Base-by-base conservation (phyloP, 23 red algal species). In the Gracilaria gracilis region DNA sequence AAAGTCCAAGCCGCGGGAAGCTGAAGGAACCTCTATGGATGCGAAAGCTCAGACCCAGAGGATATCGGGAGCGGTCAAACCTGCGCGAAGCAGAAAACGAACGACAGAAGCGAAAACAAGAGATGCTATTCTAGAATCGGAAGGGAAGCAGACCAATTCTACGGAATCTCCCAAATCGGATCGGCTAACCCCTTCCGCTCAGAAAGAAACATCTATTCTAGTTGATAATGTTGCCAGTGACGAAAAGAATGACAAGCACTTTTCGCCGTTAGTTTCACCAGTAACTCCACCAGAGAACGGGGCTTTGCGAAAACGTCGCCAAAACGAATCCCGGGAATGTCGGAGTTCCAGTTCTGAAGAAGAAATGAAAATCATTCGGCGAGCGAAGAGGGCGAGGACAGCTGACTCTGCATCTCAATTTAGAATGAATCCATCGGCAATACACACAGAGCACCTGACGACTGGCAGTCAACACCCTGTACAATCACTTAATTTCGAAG, bases 281-380 rank as follows among this genome's bases (percentile, higher is more conserved):
- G 17, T 70, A 36, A 70, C 65, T 36, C 65, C 65, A 38, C 14
- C 2, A 70, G 24, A 70, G 17, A 34, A 2, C 34, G 65, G 35
- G 3, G 17, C 13, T 25, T 36, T 25, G 28, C 28, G 65, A 3
- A 70, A 70, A 70, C 28, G 65, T 13, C 14, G 65, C 27, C 65
- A 17, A 13, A 70, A 70, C 9, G 31, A 36, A 36, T 28, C 24
- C 34, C 17, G 1, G 17, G 17, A 3, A 16, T 33, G 31, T 34
- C 65, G 65, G 9, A 70, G 65, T 16, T 70, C 65, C 15, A 70
- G 65, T 25, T 70, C 65, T 28, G 65, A 70, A 25, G 65, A 70
- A 38, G 65, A 70, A 33, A 16, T 70, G 14, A 33, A 38, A 33
- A 70, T 70, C 35, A 34, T 19, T 38, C 28, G 65, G 35, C 65